Evolutionary conservation across 2,329 filamentous ascomycete species (phyloP).

Genomic region (Xylariaceae sp.): DNA sequence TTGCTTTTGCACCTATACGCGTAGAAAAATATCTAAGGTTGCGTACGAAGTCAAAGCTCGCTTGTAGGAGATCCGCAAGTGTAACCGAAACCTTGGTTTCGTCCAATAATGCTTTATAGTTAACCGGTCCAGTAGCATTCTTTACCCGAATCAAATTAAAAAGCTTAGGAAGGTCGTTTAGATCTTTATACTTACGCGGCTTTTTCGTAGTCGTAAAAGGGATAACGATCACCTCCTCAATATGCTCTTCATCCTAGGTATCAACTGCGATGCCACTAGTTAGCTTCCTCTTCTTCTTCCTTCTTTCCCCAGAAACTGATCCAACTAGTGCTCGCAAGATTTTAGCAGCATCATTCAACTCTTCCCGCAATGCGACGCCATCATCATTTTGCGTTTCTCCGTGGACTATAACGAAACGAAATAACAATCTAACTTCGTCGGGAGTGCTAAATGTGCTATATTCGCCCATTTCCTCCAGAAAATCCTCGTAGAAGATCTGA

Average conservation of each 20-base stretch:
- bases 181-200: background rate
- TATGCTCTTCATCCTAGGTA: background rate
- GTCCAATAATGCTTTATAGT: background rate
- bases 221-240: background rate
- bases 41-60: background rate
- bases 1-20: background rate
- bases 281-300: background rate
- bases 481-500: background rate
- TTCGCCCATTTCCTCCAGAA: background rate
- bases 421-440: background rate
- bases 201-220: background rate
- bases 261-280: background rate
- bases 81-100: background rate
- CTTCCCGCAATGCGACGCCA: background rate
- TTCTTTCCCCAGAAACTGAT: background rate
- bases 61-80: background rate
- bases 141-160: background rate
- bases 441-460: background rate
- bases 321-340: background rate
- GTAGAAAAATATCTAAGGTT: background rate
- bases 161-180: background rate
- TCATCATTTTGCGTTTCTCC: background rate
- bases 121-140: background rate
- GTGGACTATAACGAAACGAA: background rate
- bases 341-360: background rate